These are phyloP conservation scores for Podospora australis DNA, from an alignment of 495 filamentous ascomycete species.

Conservation along the genomic window DNA sequence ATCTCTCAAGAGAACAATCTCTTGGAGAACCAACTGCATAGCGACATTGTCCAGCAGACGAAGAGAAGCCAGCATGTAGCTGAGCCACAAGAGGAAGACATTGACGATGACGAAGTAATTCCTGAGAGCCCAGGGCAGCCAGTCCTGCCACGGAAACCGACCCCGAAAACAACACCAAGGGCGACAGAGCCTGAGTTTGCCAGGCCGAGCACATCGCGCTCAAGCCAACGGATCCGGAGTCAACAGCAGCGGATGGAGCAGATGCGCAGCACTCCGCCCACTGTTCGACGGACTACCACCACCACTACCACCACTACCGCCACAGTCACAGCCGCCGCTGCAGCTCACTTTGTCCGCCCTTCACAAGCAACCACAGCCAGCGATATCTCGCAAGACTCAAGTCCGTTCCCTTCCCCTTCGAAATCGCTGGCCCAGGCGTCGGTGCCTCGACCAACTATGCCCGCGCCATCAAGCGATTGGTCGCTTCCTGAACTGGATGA, in stretches of 20 bases:
- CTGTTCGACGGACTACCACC: not conserved
- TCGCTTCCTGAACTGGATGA: conserved; percentile 10
- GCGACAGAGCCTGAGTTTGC: not conserved
- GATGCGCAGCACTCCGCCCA: conserved; percentile 4
- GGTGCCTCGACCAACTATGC: conserved; percentile 14
- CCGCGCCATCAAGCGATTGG: conserved; percentile 5
- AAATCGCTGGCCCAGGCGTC: conserved; percentile 10
- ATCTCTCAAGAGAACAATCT: conserved; percentile 45
- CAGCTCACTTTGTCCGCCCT: conserved; percentile 17
- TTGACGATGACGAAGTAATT: conserved; percentile 24
- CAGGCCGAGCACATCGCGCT: not conserved
- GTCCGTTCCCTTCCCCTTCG: conserved; percentile 9
- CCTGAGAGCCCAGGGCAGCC: conserved; percentile 25
- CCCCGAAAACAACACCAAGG: not conserved
- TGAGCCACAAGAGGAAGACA: not conserved
- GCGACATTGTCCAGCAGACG: conserved; percentile 38
- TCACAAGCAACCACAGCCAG: conserved; percentile 44
- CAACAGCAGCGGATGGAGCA: not conserved
- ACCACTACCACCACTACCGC: not conserved
- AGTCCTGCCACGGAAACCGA: too few relatives aligned
- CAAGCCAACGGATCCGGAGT: conserved; percentile 5
- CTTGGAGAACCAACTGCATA: conserved; percentile 39
- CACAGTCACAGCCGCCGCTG: too few relatives aligned
- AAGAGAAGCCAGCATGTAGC: conserved; percentile 14
- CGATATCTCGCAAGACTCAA: conserved; percentile 28